Conservation (phyloP, 1,139 yeast species). For the Spathaspora jeffriesii region DNA sequence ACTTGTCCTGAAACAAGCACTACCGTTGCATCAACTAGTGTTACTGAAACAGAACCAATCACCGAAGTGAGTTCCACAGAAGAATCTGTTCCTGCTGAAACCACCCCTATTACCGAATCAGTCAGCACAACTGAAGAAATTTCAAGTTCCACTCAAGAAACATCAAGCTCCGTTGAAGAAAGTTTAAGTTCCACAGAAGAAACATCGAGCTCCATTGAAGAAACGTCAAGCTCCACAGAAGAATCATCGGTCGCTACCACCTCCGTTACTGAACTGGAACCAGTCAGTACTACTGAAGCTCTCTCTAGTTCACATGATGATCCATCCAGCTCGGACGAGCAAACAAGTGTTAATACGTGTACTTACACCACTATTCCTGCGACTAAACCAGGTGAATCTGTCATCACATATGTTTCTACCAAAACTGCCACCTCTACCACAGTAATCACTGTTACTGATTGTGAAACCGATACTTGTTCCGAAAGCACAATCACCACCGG, state of each 20-base stretch:
- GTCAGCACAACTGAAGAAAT: not conserved
- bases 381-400: no score
- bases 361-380: no score
- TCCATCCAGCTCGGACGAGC: slow-evolving; percentile 6
- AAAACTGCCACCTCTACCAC: slow-evolving; percentile 9
- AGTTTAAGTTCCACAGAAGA: no score
- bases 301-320: not conserved
- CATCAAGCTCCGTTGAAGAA: not conserved
- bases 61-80: not conserved
- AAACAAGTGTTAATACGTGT: slow-evolving; percentile 13
- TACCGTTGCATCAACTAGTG: not conserved
- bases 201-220: not conserved
- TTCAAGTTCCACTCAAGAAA: not conserved
- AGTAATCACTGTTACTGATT: slow-evolving; percentile 22
- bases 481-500: slow-evolving; percentile 21
- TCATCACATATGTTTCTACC: slow-evolving; percentile 3
- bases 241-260: no score
- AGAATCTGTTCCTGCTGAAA: not conserved
- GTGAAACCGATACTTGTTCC: slow-evolving; percentile 14
- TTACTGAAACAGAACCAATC: not conserved
- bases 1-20: not conserved
- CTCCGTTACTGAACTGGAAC: no score
- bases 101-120: not conserved
- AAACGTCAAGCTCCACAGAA: not conserved
- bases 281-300: no score